Base-by-base conservation (phyloP, 306 rosid species). In the Cyamopsis tetragonoloba region DNA sequence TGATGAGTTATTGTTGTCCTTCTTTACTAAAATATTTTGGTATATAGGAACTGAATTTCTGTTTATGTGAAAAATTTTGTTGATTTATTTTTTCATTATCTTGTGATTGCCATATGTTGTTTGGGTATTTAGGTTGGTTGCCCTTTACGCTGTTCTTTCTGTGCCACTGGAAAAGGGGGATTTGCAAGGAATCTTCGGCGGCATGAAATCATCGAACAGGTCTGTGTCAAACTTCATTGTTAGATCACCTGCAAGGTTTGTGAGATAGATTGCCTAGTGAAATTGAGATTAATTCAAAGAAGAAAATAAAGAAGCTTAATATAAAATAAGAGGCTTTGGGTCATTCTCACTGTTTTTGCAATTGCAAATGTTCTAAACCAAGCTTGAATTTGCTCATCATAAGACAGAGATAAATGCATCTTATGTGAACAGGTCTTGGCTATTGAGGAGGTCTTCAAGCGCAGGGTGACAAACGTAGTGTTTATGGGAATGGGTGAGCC, bases 401-500 rank as follows among this genome's bases (percentile, higher is more conserved):
- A 19, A 43, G 62, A 5, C 39, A 35, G 27, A 0, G 20, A 42
- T 62, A 44, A 53, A 64, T 42, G 24, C 54, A 60, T 71, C 62
- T 46, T 71, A 5, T 76, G 7, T 66, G 27, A 72, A 39, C 82
- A 92, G 98, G 98, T 92, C 14, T 87, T 92, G 85, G 96, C 98
- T 34, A 76, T 93, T 71, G 97, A 93, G 79, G 98, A 93, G 62
- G 80, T 85, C 62, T 89, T 93, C 85, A 88, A 87, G 67, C 83
- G 77, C 56, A 82, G 98, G 83, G 98, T 93, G 81, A 76, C 93
- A 32, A 93, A 93, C 38, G 96, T 93, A 44, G 98, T 93, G 72
- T 93, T 93, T 81, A 93, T 93, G 98, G 98, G 98, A 80, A 93
- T 93, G 98, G 98, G 98, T 32, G 98, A 93, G 61, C 98, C 98